Evolutionary conservation across 139 green algal genomes (phyloP).

Genomic region (Volvox africanus): DNA sequence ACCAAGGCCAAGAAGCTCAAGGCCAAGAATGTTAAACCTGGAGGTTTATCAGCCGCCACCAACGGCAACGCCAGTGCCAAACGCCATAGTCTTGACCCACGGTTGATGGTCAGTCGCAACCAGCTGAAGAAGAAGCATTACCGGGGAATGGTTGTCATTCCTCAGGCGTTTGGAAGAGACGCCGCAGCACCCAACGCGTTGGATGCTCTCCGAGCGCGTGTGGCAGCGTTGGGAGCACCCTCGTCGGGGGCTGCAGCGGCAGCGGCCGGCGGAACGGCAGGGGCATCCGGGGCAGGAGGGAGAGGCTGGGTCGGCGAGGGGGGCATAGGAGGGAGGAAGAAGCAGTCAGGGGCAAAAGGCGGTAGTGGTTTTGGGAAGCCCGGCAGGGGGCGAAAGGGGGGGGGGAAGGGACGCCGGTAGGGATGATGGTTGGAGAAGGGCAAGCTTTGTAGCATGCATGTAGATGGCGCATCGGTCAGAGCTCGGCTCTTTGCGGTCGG

Average conservation of each 20-base stretch:
- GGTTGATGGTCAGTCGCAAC: slow-evolving; percentile 41
- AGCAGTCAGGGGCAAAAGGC: too few relatives aligned
- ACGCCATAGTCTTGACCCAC: background rate
- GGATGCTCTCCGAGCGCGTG: slow-evolving; percentile 53
- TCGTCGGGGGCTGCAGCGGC: background rate
- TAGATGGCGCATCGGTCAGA: too few relatives aligned
- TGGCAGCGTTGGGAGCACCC: slow-evolving; percentile 31
- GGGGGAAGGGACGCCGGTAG: too few relatives aligned
- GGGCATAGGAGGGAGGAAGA: background rate
- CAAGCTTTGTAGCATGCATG: too few relatives aligned
- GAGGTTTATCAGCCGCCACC: background rate
- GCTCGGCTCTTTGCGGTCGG: too few relatives aligned
- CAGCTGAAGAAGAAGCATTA: slow-evolving; percentile 42
- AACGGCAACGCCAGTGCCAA: background rate
- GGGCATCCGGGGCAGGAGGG: background rate
- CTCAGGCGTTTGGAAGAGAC: slow-evolving; percentile 65
- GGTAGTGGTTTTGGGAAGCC: too few relatives aligned
- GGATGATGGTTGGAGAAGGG: too few relatives aligned
- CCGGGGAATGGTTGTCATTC: slow-evolving; percentile 38
- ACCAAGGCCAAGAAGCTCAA: background rate
- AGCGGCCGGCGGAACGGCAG: background rate
- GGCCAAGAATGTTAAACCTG: background rate
- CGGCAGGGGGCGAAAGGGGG: too few relatives aligned
- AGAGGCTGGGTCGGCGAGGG: background rate
- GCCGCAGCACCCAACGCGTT: slow-evolving; percentile 64